Percentiles rank a stretch among this genome's conserved stretches.
Conservation (phyloP, 1,284 basidiomycete species). For the Rhizoctonia solani region DNA sequence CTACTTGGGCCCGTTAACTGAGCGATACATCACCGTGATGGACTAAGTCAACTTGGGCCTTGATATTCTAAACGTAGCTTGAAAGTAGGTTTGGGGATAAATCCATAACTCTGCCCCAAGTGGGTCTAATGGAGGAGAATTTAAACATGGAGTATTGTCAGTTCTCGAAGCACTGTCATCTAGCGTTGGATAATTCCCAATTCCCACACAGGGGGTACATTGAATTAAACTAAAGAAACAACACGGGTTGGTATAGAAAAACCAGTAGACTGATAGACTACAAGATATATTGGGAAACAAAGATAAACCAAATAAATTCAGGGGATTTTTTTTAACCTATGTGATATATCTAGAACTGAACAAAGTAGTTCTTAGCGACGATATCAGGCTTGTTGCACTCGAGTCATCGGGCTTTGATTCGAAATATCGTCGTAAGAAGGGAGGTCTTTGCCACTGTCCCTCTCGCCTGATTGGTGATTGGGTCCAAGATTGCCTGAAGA, state of each 20-base stretch:
- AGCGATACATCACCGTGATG: no score
- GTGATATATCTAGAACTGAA: not conserved
- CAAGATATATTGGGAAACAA: not conserved
- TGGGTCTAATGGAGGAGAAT: no score
- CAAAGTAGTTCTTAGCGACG: not conserved
- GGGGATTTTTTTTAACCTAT: not conserved
- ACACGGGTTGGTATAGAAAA: slow-evolving; percentile 7
- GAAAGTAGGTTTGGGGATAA: no score
- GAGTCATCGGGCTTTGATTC: not conserved
- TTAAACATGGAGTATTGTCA: no score
- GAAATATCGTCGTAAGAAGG: slow-evolving; percentile 2
- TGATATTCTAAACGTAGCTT: no score
- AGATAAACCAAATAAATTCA: no score
- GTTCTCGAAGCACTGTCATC: no score
- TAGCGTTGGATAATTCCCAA: no score
- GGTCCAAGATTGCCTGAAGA: slow-evolving; percentile 23
- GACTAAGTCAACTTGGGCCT: no score
- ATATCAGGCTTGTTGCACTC: slow-evolving; percentile 1
- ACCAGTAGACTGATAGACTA: not conserved
- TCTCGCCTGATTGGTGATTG: not conserved
- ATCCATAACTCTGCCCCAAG: no score
- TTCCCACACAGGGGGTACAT: not conserved
- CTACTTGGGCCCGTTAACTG: no score
- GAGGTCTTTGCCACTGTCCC: not conserved
- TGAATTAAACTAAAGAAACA: not conserved